These are phyloP conservation scores for Suillus plorans DNA, from an alignment of 768 basidiomycete genomes.

Conservation along the genomic window DNA sequence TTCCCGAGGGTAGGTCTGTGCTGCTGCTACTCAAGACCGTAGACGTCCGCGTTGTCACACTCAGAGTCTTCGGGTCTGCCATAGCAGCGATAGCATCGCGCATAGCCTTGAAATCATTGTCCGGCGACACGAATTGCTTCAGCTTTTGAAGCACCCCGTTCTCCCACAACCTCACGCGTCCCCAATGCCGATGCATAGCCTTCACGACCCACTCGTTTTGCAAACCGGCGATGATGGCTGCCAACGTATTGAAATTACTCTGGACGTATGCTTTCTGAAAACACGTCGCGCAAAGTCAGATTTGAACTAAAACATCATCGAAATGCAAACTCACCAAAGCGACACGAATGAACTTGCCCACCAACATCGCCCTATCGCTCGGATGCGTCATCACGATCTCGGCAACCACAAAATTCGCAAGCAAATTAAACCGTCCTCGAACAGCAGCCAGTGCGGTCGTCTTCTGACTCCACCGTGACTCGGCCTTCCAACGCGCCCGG, in stretches of 20 bases:
- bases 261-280: conserved; percentile 75
- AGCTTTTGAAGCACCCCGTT: conserved; percentile 72
- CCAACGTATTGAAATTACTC: conserved; percentile 76
- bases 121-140: conserved; percentile 59
- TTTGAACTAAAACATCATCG: background rate
- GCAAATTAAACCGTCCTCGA: conserved; percentile 81
- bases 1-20: conserved; percentile 39
- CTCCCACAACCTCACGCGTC: conserved; percentile 67
- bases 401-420: conserved; percentile 76
- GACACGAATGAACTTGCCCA: conserved; percentile 80
- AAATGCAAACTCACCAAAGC: conserved; percentile 64
- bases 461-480: conserved; percentile 55
- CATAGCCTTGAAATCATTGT: conserved; percentile 74
- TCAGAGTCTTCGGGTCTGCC: conserved; percentile 63
- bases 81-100: conserved; percentile 63
- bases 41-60: conserved; percentile 51
- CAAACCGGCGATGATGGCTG: conserved; percentile 78
- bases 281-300: background rate
- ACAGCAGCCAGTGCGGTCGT: conserved; percentile 73
- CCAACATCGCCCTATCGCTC: conserved; percentile 59
- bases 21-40: conserved; percentile 49
- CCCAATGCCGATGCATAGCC: conserved; percentile 69
- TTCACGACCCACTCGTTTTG: conserved; percentile 65
- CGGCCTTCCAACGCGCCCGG: conserved; percentile 64
- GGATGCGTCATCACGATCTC: conserved; percentile 80